A percentile compares a stretch with the other conserved stretches of the same genome.
These are phyloP conservation scores for Suillus alpinus DNA, from an alignment of 768 basidiomycete species.

Conservation along the genomic window DNA sequence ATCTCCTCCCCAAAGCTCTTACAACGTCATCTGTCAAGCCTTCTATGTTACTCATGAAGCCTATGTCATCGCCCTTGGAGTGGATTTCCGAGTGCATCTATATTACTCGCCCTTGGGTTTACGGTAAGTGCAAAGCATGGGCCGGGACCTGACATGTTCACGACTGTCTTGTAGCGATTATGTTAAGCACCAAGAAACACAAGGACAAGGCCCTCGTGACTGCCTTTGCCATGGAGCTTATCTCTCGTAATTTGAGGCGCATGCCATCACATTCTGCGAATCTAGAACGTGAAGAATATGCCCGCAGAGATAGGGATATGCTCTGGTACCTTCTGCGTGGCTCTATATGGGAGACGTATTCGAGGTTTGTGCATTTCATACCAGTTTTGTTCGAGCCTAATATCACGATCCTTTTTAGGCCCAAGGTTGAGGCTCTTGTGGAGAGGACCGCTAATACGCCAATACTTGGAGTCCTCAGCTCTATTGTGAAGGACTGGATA, in stretches of 20 bases:
- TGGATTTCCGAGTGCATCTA: conserved; percentile 76
- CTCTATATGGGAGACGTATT: conserved; percentile 75
- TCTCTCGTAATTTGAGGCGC: conserved; percentile 74
- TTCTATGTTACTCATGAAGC: conserved; percentile 61
- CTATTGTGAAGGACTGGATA: conserved; percentile 80
- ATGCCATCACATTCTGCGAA: conserved; percentile 56
- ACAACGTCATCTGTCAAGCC: conserved; percentile 70
- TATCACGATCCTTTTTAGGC: conserved; percentile 41
- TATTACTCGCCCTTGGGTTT: conserved; percentile 70
- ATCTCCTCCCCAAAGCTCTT: conserved; percentile 77
- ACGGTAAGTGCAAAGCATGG: conserved; percentile 47
- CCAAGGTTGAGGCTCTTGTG: conserved; percentile 68
- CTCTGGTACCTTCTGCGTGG: conserved; percentile 85
- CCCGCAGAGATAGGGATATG: conserved; percentile 77
- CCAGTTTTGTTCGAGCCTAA: conserved; percentile 1
- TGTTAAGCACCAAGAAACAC: conserved; percentile 21
- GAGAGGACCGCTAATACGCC: conserved; percentile 54
- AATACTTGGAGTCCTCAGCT: conserved; percentile 64
- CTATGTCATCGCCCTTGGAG: conserved; percentile 61
- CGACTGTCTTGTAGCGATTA: conserved; percentile 15
- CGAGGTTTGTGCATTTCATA: conserved; percentile 5
- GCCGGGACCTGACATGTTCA: conserved; percentile 9
- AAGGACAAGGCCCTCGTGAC: conserved; percentile 60
- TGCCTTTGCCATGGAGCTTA: conserved; percentile 65
- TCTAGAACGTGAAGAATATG: conserved; percentile 77